phyloP scores from a whole-genome alignment of 1,139 yeast genomes.

The Zygosaccharomyces pseudobailii region DNA sequence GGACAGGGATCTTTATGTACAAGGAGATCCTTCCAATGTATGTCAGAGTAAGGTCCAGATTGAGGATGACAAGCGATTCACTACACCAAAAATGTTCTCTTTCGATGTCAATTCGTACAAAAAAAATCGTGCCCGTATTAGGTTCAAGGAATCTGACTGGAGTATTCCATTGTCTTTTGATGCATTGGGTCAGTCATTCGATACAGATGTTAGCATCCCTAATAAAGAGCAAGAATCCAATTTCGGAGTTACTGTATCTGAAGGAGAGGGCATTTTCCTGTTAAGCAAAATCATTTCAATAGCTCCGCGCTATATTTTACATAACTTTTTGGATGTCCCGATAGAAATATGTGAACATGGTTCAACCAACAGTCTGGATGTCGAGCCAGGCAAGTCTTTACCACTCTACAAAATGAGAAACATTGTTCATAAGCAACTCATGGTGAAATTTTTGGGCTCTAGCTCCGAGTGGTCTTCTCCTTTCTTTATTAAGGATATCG shows the following conservation, averaged over 20 bases:
- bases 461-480: slow-evolving; percentile 83
- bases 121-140: slow-evolving; percentile 64
- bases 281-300: slow-evolving; percentile 73
- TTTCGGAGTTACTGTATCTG: slow-evolving; percentile 68
- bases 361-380: slow-evolving; percentile 42
- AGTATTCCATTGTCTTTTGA: slow-evolving; percentile 79
- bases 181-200: slow-evolving; percentile 80
- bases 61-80: slow-evolving; percentile 32
- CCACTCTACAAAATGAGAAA: slow-evolving; percentile 53
- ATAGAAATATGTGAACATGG: slow-evolving; percentile 66
- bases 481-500: slow-evolving; percentile 76
- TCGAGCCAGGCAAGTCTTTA: slow-evolving; percentile 46
- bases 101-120: slow-evolving; percentile 58
- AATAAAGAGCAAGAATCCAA: slow-evolving; percentile 64
- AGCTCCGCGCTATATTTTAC: slow-evolving; percentile 75
- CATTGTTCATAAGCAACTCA: slow-evolving; percentile 45
- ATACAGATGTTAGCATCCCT: slow-evolving; percentile 54
- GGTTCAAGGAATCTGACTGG: slow-evolving; percentile 69
- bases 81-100: slow-evolving; percentile 78
- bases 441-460: slow-evolving; percentile 54
- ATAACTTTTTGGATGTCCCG: slow-evolving; percentile 54
- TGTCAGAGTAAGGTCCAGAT: slow-evolving; percentile 34
- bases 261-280: slow-evolving; percentile 84
- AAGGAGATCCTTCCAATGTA: slow-evolving; percentile 55
- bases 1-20: slow-evolving; percentile 60